Evolutionary conservation across 352 stramenopile species (phyloP), one percentile per base, ranked within the genome.

Genomic region (Globisporangium echinulatum): DNA sequence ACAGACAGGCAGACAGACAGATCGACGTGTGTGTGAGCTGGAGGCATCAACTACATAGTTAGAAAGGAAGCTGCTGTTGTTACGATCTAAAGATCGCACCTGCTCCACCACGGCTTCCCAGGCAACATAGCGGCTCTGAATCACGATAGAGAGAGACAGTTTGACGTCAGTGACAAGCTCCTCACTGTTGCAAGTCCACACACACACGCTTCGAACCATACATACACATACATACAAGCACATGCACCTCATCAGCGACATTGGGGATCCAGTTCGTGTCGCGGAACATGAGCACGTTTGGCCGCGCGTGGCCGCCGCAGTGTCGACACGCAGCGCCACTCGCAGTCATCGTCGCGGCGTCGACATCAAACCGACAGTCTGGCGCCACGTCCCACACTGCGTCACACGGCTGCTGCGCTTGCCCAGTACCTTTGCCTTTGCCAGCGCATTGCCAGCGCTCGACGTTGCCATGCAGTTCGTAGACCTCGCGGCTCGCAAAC

Each of bases 211-310:
- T 25, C 19, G 19, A 25, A 1, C 19, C 19, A 25, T 25, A 25
- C 19, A 25, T 25, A 25, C 19, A 25, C 19, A 25, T 25, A 1
- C 19, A 25, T 25, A 25, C 19, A 25, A 25, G 19, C 19, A 25
- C 19, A 17, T 55, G 5, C 47, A 93, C 83, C 73, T 90, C 80
- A 49, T 90, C 77, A 4, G 59, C 49, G 1, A 62, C 62, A 54
- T 96, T 96, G 4, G 79, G 68, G 39, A 94, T 76, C 88, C 86
- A 96, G 15, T 82, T 77, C 47, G 75, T 82, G 68, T 97, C 90
- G 43, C 87, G 75, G 59, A 97, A 97, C 90, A 97, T 97, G 13
- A 97, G 74, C 33, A 97, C 84, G 50, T 94, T 94, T 0, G 90
- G 90, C 11, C 90, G 84, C 0, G 71, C 82, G 44, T 82, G 75